Base-by-base conservation (phyloP, 140 eudicot species). In the Senecio squalidus region DNA sequence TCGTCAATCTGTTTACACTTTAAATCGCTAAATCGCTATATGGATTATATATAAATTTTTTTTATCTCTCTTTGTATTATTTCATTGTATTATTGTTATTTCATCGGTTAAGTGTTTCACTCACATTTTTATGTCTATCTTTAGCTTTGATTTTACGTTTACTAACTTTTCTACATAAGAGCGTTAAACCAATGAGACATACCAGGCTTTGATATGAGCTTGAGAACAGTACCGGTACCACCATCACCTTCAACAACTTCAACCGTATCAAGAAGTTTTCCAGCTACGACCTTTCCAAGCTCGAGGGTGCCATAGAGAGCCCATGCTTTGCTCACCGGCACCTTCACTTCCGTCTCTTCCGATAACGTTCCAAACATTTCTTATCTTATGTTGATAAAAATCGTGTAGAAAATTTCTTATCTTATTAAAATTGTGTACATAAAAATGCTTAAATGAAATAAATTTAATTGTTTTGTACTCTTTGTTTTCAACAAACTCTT, bases 171-270 rank as follows among this genome's bases (percentile, higher is more conserved):
- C n/a, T n/a, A n/a, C n/a, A n/a, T n/a, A n/a, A n/a, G 40, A 34
- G 40, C 8, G 20, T 34, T 36, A n/a, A 26, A 13, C 13, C 3
- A 3, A 9, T 21, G 30, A 25, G 0, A 11, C 44, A 9, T 74
- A 76, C 78, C 78, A 0, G 78, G 82, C 50, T n/a, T 43, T 2
- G 52, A 60, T 10, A 63, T 45, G 23, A 66, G 22, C n/a, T 66
- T 76, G 52, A 76, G 70, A 60, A 76, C 18, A 47, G 74, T 76
- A 8, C 71, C 82, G 1, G 7, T 4, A 14, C 51, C 59, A 34
- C 74, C 82, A 20, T 76, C 78, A 8, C 74, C 78, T 76, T 71
- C 74, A 1, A 66, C 67, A 4, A 76, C 62, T 3, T 66, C 78
- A 28, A 71, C 58, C 6, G 72, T 52, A 10, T 71, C 53, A 1